These are phyloP conservation scores for Hibiscus mutabilis DNA, from an alignment of 345 rosid genomes.

Conservation along the genomic window DNA sequence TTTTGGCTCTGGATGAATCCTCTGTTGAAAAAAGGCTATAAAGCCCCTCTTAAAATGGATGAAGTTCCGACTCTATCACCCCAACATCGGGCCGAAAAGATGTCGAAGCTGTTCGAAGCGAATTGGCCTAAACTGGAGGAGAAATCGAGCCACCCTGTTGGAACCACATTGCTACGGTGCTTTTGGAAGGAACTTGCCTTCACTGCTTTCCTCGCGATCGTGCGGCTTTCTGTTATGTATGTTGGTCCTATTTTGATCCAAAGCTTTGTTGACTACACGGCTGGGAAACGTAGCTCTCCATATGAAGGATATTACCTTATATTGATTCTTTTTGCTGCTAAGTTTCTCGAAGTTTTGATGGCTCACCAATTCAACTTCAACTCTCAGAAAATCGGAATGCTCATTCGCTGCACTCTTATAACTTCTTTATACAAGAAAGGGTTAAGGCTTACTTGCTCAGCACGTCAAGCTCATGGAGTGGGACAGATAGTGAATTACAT, in stretches of 20 bases:
- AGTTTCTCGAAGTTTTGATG: slow-evolving; percentile 64
- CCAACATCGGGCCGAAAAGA: slow-evolving; percentile 62
- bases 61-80: slow-evolving; percentile 75
- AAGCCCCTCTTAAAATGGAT: slow-evolving; percentile 61
- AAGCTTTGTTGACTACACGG: slow-evolving; percentile 69
- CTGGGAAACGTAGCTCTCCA: slow-evolving; percentile 69
- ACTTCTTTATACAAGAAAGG: slow-evolving; percentile 83
- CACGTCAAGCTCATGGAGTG: slow-evolving; percentile 86
- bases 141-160: slow-evolving; percentile 52
- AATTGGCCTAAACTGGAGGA: slow-evolving; percentile 78
- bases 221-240: slow-evolving; percentile 66
- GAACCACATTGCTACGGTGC: slow-evolving; percentile 61
- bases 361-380: slow-evolving; percentile 83
- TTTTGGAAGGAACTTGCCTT: slow-evolving; percentile 72
- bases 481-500: slow-evolving; percentile 96
- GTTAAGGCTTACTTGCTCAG: slow-evolving; percentile 63
- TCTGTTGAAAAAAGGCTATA: slow-evolving; percentile 62
- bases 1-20: slow-evolving; percentile 98
- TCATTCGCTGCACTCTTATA: slow-evolving; percentile 71
- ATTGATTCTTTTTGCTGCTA: slow-evolving; percentile 56
- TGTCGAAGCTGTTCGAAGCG: slow-evolving; percentile 52
- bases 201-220: slow-evolving; percentile 67
- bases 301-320: slow-evolving; percentile 81
- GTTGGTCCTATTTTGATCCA: slow-evolving; percentile 84
- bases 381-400: slow-evolving; percentile 89